phyloP scores from a whole-genome alignment of 805 yeast species.

The Wickerhamomyces mucosus region DNA sequence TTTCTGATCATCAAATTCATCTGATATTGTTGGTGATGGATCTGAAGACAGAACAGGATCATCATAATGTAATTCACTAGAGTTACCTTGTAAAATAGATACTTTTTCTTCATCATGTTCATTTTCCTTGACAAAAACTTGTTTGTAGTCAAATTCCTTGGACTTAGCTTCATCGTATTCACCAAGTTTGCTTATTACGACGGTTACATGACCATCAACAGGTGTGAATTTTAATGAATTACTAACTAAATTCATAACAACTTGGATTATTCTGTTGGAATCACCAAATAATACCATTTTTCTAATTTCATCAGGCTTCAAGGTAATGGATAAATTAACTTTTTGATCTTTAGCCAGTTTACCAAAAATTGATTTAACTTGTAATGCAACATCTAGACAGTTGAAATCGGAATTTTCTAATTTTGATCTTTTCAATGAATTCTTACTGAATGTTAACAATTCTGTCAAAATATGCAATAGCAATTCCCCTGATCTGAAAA shows the following conservation, averaged over 20 bases:
- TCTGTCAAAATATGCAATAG: slow-evolving; percentile 85
- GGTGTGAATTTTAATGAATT: slow-evolving; percentile 92
- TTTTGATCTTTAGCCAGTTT: slow-evolving; percentile 71
- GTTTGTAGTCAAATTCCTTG: slow-evolving; percentile 27
- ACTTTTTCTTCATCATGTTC: slow-evolving; percentile 1
- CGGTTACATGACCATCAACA: slow-evolving; percentile 70
- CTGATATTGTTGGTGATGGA: slow-evolving; percentile 1
- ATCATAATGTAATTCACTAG: slow-evolving; percentile 6
- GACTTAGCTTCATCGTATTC: slow-evolving; percentile 55
- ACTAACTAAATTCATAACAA: slow-evolving; percentile 85
- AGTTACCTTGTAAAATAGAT: slow-evolving; percentile 1
- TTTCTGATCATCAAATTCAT: slow-evolving; percentile 9
- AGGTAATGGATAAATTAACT: slow-evolving; percentile 52
- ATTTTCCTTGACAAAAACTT: slow-evolving; percentile 33
- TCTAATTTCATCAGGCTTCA: slow-evolving; percentile 52
- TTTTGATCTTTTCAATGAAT: slow-evolving; percentile 74
- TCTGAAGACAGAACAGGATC: not conserved
- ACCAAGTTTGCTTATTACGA: slow-evolving; percentile 53
- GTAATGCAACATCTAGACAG: slow-evolving; percentile 72
- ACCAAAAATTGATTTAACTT: slow-evolving; percentile 76
- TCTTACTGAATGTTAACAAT: slow-evolving; percentile 83
- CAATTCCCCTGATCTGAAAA: slow-evolving; percentile 86
- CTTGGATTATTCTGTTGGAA: slow-evolving; percentile 81
- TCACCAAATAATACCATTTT: slow-evolving; percentile 75
- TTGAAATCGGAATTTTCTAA: slow-evolving; percentile 78